Base-by-base conservation (phyloP, 192 early-diverging fungal genomes). In the Backusella macrospora region DNA sequence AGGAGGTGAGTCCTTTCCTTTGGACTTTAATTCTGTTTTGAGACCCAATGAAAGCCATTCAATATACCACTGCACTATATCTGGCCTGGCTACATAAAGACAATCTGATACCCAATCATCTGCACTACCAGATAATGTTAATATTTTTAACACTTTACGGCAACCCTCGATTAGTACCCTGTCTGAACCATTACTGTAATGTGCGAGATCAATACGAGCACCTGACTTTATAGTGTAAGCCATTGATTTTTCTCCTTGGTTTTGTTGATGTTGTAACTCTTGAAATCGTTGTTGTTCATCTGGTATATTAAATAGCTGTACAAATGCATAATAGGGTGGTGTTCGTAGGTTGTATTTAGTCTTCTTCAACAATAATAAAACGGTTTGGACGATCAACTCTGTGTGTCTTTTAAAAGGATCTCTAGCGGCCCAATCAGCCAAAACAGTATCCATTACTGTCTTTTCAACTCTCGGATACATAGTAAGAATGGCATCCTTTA, bases 321-420 rank as follows among this genome's bases (percentile, higher is more conserved):
- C 29, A 13, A 75, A 66, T 1, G 78, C 73, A 26, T 75, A 76
- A 55, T 66, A 80, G 0, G 78, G 78, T 9, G 74, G 65, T 7
- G 43, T 18, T 8, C 55, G 70, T 38, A 47, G 62, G 16, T 75
- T 62, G 34, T 80, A 80, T 13, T 44, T 66, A 37, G 38, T 37
- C 1, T 43, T 66, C 16, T 37, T 14, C 34, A 73, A 38, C 12
- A 64, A 26, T 5, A 26, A 23, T 9, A 64, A 34, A 8, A 80
- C 40, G 29, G 34, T 44, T 21, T 72, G 48, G 1, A 74, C 3
- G 3, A 80, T 62, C 1, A 71, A 9, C 0, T 74, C 45, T 0
- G 21, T 37, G 12, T 79, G 73, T 4, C 45, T 34, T 39, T 68
- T 44, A 18, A 74, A 75, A 5, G 63, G 42, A 43, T 75, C 72